A percentile compares a stretch with the other conserved stretches of the same genome.
These are phyloP conservation scores for Ogataea paradorogensis DNA, from an alignment of 805 yeast genomes.

Conservation along the genomic window DNA sequence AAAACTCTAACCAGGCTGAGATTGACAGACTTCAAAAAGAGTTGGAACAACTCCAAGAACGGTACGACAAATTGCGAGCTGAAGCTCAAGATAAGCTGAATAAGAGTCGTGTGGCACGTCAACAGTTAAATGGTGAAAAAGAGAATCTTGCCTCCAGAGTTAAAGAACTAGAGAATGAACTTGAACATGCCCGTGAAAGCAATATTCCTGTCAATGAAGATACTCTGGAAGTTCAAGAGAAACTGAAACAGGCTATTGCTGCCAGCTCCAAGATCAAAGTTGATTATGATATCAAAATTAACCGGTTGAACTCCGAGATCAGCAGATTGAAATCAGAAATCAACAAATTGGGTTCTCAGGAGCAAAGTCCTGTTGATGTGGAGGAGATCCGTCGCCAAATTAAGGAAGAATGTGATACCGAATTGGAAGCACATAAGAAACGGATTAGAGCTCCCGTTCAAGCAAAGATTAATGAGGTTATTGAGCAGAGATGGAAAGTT, in stretches of 20 bases:
- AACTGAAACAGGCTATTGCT: constrained; percentile 10
- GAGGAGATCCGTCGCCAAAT: constrained; percentile 25
- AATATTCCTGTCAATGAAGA: not conserved
- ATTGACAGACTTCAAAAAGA: constrained; percentile 24
- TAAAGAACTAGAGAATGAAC: constrained; percentile 16
- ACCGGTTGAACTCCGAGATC: constrained; percentile 18
- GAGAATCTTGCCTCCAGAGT: constrained; percentile 15
- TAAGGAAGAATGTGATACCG: constrained; percentile 31
- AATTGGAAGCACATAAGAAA: constrained; percentile 32
- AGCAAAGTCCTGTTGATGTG: constrained; percentile 17
- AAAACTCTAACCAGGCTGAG: constrained; percentile 26
- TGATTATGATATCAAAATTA: constrained; percentile 16
- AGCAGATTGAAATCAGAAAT: constrained; percentile 13
- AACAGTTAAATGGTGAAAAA: constrained; percentile 17
- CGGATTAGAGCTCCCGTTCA: constrained; percentile 39
- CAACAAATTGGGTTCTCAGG: not conserved
- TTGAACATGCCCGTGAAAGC: constrained; percentile 2
- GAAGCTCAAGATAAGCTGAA: constrained; percentile 33
- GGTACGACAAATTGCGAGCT: constrained; percentile 29
- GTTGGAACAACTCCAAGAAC: constrained; percentile 20
- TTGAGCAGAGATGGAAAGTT: constrained; percentile 34
- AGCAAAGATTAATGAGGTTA: constrained; percentile 35
- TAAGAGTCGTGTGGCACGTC: constrained; percentile 25
- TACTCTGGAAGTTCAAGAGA: not conserved
- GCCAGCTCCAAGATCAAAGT: constrained; percentile 15